Conservation (phyloP, 1,139 yeast species). For the Petasospora fabianii region DNA sequence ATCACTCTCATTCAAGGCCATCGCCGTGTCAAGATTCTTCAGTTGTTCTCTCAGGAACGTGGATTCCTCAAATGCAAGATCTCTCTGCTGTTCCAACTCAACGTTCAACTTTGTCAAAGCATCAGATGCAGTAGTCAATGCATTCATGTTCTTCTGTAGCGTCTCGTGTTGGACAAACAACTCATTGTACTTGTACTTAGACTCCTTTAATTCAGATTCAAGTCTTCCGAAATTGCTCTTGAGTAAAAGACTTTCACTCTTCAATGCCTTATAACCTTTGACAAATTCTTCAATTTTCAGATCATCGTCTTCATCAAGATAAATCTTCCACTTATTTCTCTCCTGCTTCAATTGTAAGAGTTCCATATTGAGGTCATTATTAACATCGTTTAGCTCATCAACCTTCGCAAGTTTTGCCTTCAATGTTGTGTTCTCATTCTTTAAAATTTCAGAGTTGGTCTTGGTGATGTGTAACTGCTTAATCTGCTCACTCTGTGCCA, state of each 20-base stretch:
- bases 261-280: slow-evolving; percentile 33
- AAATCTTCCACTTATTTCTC: slow-evolving; percentile 28
- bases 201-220: slow-evolving; percentile 20
- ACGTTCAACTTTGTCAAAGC: slow-evolving; percentile 36
- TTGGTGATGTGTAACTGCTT: slow-evolving; percentile 40
- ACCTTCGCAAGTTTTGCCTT: slow-evolving; percentile 40
- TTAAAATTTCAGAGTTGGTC: slow-evolving; percentile 47
- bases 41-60: slow-evolving; percentile 52
- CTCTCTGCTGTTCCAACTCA: slow-evolving; percentile 50
- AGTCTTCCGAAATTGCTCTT: slow-evolving; percentile 36
- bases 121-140: slow-evolving; percentile 31
- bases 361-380: slow-evolving; percentile 50
- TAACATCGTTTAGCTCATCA: slow-evolving; percentile 44
- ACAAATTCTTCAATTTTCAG: slow-evolving; percentile 37
- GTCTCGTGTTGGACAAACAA: slow-evolving; percentile 35
- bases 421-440: slow-evolving; percentile 44
- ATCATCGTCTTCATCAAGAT: slow-evolving; percentile 28
- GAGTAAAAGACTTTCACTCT: slow-evolving; percentile 39
- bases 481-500: slow-evolving; percentile 45
- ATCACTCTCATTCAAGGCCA: slow-evolving; percentile 22
- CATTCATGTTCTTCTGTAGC: slow-evolving; percentile 30
- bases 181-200: slow-evolving; percentile 34
- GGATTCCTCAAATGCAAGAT: slow-evolving; percentile 58
- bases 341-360: slow-evolving; percentile 42
- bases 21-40: slow-evolving; percentile 34